A percentile compares a stretch with the other conserved stretches of the same genome.
These are phyloP conservation scores for Boletellus deceptivus DNA, from an alignment of 1,284 basidiomycete species.

Conservation along the genomic window DNA sequence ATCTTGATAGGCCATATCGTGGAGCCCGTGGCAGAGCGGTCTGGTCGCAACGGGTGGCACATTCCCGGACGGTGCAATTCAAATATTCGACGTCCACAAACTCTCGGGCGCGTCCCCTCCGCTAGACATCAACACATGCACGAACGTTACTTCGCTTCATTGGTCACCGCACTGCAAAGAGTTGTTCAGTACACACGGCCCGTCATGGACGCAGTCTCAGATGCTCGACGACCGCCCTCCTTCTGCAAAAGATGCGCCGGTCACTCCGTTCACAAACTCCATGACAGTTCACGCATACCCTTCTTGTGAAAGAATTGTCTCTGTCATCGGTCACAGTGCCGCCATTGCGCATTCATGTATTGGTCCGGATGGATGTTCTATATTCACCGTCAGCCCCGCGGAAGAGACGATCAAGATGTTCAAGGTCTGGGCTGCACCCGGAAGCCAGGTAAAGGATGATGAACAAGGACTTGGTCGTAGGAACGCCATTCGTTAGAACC, in stretches of 20 bases:
- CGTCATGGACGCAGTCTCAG: slow-evolving; percentile 35
- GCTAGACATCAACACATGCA: slow-evolving; percentile 45
- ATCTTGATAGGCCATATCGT: slow-evolving; percentile 70
- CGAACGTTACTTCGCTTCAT: slow-evolving; percentile 77
- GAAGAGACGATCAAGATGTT: slow-evolving; percentile 40
- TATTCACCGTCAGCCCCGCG: slow-evolving; percentile 42
- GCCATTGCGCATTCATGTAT: slow-evolving; percentile 35
- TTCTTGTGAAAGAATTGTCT: slow-evolving; percentile 38
- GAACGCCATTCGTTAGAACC: slow-evolving; percentile 27
- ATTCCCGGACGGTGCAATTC: slow-evolving; percentile 72
- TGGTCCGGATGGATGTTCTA: slow-evolving; percentile 35
- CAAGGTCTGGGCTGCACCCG: slow-evolving; percentile 33
- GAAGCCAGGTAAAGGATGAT: slow-evolving; percentile 16
- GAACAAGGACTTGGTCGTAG: slow-evolving; percentile 25
- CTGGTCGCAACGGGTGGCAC: slow-evolving; percentile 84
- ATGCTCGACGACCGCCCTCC: slow-evolving; percentile 16
- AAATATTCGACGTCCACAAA: slow-evolving; percentile 66
- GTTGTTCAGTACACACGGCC: slow-evolving; percentile 82
- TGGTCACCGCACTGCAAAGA: slow-evolving; percentile 89
- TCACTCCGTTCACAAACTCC: slow-evolving; percentile 38
- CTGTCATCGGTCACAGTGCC: slow-evolving; percentile 31
- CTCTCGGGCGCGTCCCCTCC: slow-evolving; percentile 36
- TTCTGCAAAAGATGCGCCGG: slow-evolving; percentile 22
- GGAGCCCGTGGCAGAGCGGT: slow-evolving; percentile 89
- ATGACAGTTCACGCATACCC: slow-evolving; percentile 59